Evolutionary conservation across 208 protist genomes (phyloP).

Genomic region (Strigomonas culicis): DNA sequence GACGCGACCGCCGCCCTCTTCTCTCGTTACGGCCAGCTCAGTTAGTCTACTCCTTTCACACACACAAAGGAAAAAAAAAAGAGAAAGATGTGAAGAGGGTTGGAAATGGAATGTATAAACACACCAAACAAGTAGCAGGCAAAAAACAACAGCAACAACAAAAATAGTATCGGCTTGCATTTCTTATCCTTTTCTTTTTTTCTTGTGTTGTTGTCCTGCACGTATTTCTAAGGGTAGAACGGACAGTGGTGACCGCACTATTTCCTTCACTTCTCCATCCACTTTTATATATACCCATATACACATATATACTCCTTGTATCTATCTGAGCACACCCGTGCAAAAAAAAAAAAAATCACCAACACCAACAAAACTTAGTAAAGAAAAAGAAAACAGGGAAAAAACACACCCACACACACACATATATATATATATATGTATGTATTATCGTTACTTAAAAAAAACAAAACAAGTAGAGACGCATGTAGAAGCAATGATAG

Average conservation of each 20-base stretch:
- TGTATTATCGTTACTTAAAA: slow-evolving; percentile 5
- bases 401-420: slow-evolving; percentile 1
- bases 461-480: not conserved
- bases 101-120: too few relatives aligned
- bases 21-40: slow-evolving; percentile 64
- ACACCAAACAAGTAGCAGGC: too few relatives aligned
- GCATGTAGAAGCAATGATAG: not conserved
- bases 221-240: not conserved
- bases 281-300: slow-evolving; percentile 12
- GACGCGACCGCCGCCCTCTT: slow-evolving; percentile 60
- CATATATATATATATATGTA: not conserved
- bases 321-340: not conserved
- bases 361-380: not conserved
- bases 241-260: not conserved
- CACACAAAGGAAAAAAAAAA: too few relatives aligned
- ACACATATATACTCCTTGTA: not conserved
- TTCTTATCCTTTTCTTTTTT: slow-evolving; percentile 11
- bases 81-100: too few relatives aligned
- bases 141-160: too few relatives aligned
- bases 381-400: slow-evolving; percentile 13
- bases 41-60: too few relatives aligned
- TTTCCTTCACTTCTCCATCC: slow-evolving; percentile 6
- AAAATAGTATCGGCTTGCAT: not conserved
- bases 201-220: slow-evolving; percentile 7
- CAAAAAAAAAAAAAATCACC: too few relatives aligned